Percentiles rank a stretch among this genome's conserved stretches.
Evolutionary conservation across 306 rosid genomes (phyloP).

Genomic region (Alnus rubra): DNA sequence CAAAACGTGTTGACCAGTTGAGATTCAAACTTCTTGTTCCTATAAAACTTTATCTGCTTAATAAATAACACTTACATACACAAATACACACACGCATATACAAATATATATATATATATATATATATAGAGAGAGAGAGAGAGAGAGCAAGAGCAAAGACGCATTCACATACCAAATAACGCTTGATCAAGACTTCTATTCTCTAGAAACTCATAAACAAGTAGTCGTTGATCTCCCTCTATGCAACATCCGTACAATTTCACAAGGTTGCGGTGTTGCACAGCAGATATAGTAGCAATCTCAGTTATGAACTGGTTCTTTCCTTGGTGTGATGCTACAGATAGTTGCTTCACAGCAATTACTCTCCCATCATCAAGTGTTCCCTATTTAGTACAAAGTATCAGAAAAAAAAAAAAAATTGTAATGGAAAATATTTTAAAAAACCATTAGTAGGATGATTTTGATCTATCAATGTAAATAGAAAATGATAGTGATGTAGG

Average conservation of each 20-base stretch:
- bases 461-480: not conserved
- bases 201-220: slow-evolving; percentile 77
- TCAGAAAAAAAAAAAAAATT: not conserved
- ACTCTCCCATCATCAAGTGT: slow-evolving; percentile 71
- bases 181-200: slow-evolving; percentile 33
- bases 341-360: slow-evolving; percentile 79
- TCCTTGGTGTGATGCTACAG: slow-evolving; percentile 79
- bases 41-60: not conserved
- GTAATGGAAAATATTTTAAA: not conserved
- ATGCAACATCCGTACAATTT: slow-evolving; percentile 73
- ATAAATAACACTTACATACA: not conserved
- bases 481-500: not conserved
- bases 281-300: slow-evolving; percentile 80
- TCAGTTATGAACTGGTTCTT: slow-evolving; percentile 75
- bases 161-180: slow-evolving; percentile 54
- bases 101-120: not conserved
- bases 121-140: not conserved
- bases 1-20: slow-evolving; percentile 68
- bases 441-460: slow-evolving; percentile 2
- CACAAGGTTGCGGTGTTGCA: slow-evolving; percentile 84
- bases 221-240: slow-evolving; percentile 66
- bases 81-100: not conserved
- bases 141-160: too few relatives aligned
- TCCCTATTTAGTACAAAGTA: slow-evolving; percentile 47
- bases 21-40: slow-evolving; percentile 46